Base-by-base conservation (phyloP, 1,139 yeast species). In the Dujonia santamariae region DNA sequence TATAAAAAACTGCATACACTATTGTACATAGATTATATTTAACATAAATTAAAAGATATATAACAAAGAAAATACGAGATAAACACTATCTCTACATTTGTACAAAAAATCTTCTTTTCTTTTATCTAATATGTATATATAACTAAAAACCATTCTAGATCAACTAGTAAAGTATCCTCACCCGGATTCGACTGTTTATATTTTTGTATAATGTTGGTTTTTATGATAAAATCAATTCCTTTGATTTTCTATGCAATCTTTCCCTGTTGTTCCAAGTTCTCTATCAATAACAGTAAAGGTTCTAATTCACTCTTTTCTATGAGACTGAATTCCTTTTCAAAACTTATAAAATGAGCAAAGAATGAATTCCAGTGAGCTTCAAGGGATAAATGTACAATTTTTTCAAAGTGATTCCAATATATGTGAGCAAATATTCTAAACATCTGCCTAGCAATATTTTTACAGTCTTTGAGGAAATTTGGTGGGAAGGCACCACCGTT, bases 341-440 rank as follows among this genome's bases (percentile, higher is more conserved):
- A 85, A 37, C 95, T 83, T 34, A 90, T 74, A 53, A 85, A 92
- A 57, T 94, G 98, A n/a, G 96, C 94, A 60, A 92, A 94, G 51
- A 90, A 87, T 4, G 97, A 88, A 59, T 94, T 92, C 96, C 96
- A 92, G 56, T 94, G 98, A 2, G 98, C 97, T 56, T 92, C 98
- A 41, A 92, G 60, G 3, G 95, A 82, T 42, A 94, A 64, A 57
- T 92, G 97, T 19, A 92, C 80, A 27, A 92, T 76, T 52, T 83
- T 86, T 47, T 92, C 98, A 59, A 88, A 92, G 58, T 92, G 98
- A 54, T 88, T 87, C 59, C 87, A 86, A 56, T 90, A 92, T 24
- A 92, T 81, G 55, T 90, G 96, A 8, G 98, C 98, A 64, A 92
- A 90, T n/a, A 92, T 85, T 44, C 97, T 73, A 53, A 92, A 88